phyloP scores from a whole-genome alignment of 768 basidiomycete species.

The Mrakia frigida region DNA sequence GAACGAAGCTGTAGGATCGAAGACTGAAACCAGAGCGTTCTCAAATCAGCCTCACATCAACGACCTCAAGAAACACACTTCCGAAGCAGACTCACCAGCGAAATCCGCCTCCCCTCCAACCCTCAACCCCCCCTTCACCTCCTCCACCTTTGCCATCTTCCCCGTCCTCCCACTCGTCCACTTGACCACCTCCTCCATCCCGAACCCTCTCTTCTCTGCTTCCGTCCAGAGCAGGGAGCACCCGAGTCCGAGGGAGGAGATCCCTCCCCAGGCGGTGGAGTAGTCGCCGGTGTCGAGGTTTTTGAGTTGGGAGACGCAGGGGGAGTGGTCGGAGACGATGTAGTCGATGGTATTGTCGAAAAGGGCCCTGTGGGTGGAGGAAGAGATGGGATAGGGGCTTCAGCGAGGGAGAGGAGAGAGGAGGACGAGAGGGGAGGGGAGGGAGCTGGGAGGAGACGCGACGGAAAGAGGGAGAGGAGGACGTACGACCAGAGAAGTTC shows the following conservation, averaged over 20 bases:
- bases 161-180: constrained; percentile 75
- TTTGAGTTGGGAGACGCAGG: constrained; percentile 79
- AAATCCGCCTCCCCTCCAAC: constrained; percentile 82
- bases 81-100: constrained; percentile 49
- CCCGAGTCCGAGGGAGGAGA: constrained; percentile 84
- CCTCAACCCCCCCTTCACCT: constrained; percentile 64
- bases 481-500: constrained; percentile 66
- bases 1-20: constrained; percentile 6
- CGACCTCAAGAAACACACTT: constrained; percentile 41
- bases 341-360: constrained; percentile 78
- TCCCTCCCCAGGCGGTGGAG: constrained; percentile 67
- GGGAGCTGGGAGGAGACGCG: too few relatives aligned
- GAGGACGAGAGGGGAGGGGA: too few relatives aligned
- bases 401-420: neutral
- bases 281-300: constrained; percentile 65
- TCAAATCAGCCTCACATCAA: constrained; percentile 11
- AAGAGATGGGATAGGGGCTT: neutral
- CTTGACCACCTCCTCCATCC: constrained; percentile 45
- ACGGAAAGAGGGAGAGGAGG: too few relatives aligned
- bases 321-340: constrained; percentile 94
- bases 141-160: constrained; percentile 65
- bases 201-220: constrained; percentile 52
- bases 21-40: neutral
- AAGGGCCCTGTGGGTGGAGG: constrained; percentile 46
- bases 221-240: constrained; percentile 87